A percentile compares a stretch with the other conserved stretches of the same genome.
phyloP scores from a whole-genome alignment of 116 monocot species.

The Iris pallida region DNA sequence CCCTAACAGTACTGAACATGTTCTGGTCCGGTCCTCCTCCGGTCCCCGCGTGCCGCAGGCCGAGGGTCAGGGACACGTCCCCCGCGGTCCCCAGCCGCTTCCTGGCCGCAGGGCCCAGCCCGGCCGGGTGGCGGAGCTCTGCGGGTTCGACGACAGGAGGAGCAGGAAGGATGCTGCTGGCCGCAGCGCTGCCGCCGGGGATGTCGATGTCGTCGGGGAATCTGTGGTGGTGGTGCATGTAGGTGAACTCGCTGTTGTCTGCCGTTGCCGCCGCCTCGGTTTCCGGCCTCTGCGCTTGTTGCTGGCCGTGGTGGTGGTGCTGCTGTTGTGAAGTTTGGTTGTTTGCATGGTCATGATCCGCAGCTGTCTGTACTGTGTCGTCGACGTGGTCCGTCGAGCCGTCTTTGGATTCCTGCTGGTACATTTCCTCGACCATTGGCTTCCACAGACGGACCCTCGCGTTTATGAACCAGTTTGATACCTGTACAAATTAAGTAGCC shows the following conservation, averaged over 20 bases:
- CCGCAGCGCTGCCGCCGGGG: neutral
- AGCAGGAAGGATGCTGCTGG: neutral
- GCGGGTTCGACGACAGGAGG: too few species aligned
- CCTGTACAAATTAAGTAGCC: slow-evolving; percentile 19
- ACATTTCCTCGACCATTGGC: slow-evolving; percentile 53
- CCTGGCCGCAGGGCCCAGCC: neutral
- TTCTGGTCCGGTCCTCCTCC: slow-evolving; percentile 14
- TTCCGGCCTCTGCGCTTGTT: neutral
- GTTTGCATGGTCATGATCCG: too few species aligned
- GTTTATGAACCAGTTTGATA: slow-evolving; percentile 51
- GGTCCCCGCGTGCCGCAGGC: slow-evolving; percentile 40
- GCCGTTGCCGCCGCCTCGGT: neutral
- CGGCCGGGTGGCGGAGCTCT: neutral
- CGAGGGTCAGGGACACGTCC: slow-evolving; percentile 63
- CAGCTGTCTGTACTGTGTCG: too few species aligned
- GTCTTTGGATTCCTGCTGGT: slow-evolving; percentile 36
- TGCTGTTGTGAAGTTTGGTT: neutral
- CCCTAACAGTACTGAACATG: slow-evolving; percentile 14
- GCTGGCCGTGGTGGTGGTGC: neutral
- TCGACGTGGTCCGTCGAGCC: neutral
- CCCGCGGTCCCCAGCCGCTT: slow-evolving; percentile 17
- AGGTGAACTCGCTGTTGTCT: neutral
- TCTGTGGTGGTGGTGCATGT: neutral
- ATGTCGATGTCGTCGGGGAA: slow-evolving; percentile 1
- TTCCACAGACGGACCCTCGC: slow-evolving; percentile 44